phyloP scores from a whole-genome alignment of 768 basidiomycete species.

The Boletus patriciae region DNA sequence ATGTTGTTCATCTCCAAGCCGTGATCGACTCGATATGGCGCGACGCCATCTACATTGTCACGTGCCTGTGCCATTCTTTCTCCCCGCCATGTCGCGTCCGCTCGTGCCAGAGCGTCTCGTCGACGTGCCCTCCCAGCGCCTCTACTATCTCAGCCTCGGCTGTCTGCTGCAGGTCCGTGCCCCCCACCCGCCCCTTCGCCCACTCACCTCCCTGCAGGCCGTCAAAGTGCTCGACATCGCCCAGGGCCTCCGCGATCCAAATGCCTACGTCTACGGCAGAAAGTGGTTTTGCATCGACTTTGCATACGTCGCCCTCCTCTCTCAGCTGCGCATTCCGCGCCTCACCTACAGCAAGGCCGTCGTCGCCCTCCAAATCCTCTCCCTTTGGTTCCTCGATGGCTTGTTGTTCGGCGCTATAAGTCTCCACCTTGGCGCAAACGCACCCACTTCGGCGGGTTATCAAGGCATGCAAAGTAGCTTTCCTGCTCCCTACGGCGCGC shows the following conservation, averaged over 20 bases:
- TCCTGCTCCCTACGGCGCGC: not conserved
- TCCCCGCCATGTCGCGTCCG: conserved; percentile 36
- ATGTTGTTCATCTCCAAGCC: conserved; percentile 29
- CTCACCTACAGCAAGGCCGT: conserved; percentile 65
- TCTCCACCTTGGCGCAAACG: conserved; percentile 45
- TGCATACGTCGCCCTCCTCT: conserved; percentile 54
- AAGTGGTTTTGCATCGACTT: conserved; percentile 79
- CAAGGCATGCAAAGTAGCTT: conserved; percentile 36
- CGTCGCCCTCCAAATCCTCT: conserved; percentile 59
- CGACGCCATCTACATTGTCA: conserved; percentile 5
- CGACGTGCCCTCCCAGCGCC: conserved; percentile 75
- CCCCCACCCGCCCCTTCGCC: rapidly evolving
- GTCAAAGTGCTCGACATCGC: conserved; percentile 75
- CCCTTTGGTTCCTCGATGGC: conserved; percentile 64
- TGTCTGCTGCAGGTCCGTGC: conserved; percentile 68
- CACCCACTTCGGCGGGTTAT: conserved; percentile 11
- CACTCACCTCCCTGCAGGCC: conserved; percentile 39
- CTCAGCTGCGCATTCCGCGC: conserved; percentile 70
- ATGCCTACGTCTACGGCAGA: conserved; percentile 46
- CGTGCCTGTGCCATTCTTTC: conserved; percentile 13
- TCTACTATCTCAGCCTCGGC: conserved; percentile 75
- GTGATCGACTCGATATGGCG: conserved; percentile 7
- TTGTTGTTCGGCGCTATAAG: conserved; percentile 71
- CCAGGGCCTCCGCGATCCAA: conserved; percentile 45
- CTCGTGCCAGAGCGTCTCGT: conserved; percentile 73